Evolutionary conservation across 2,329 filamentous ascomycete genomes (phyloP).

Genomic region (Ophiostoma ips): DNA sequence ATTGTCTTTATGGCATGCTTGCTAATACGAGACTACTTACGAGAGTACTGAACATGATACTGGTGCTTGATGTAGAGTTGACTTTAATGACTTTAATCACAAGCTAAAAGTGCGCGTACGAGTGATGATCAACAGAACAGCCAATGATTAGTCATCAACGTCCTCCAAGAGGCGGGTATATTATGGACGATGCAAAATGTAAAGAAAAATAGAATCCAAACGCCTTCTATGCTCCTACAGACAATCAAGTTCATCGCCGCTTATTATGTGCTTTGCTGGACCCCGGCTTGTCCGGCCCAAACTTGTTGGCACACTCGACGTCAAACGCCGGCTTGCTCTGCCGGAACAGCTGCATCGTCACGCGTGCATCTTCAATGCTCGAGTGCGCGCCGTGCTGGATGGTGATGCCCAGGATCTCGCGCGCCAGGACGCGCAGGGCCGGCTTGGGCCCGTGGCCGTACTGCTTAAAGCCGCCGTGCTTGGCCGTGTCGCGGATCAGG

Average conservation of each 20-base stretch:
- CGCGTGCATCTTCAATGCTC: conserved; percentile 67
- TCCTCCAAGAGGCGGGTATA: too few relatives aligned
- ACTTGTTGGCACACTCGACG: conserved; percentile 58
- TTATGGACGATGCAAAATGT: too few relatives aligned
- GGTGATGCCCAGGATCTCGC: conserved; percentile 43
- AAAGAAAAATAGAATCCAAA: too few relatives aligned
- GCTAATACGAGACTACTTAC: too few relatives aligned
- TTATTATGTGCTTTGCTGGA: conserved; percentile 15
- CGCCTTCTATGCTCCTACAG: not conserved
- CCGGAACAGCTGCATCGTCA: conserved; percentile 79
- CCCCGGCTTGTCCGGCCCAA: conserved; percentile 23
- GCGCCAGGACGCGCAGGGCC: conserved; percentile 44
- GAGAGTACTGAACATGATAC: too few relatives aligned
- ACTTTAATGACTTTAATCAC: too few relatives aligned
- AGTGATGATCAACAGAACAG: too few relatives aligned
- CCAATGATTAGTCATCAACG: too few relatives aligned
- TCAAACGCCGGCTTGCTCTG: conserved; percentile 78
- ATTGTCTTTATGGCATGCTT: too few relatives aligned
- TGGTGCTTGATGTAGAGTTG: too few relatives aligned
- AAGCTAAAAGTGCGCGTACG: too few relatives aligned
- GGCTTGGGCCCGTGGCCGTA: conserved; percentile 55
- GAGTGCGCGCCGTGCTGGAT: conserved; percentile 53
- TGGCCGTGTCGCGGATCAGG: conserved; percentile 75
- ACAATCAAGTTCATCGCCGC: too few relatives aligned
- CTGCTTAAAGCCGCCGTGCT: conserved; percentile 59